These are phyloP conservation scores for Diaporthe citrichinensis DNA, from an alignment of 2,329 filamentous ascomycete species.

Conservation along the genomic window DNA sequence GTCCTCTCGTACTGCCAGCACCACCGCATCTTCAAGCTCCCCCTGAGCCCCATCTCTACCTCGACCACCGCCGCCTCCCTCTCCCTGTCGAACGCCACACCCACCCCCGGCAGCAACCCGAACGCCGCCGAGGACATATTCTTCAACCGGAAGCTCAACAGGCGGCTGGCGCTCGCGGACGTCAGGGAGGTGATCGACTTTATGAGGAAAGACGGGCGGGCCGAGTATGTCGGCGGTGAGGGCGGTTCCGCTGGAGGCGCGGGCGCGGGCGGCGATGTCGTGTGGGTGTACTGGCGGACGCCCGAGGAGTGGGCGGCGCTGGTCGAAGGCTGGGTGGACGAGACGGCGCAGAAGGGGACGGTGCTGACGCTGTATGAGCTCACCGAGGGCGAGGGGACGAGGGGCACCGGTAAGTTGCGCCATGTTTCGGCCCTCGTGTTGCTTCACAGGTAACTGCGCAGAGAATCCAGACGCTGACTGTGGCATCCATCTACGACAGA, in stretches of 20 bases:
- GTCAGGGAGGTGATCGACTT: slow-evolving; percentile 71
- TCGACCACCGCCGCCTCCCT: slow-evolving; percentile 68
- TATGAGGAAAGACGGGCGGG: slow-evolving; percentile 71
- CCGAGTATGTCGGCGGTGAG: slow-evolving; percentile 72
- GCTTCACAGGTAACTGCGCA: not conserved
- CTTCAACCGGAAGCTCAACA: slow-evolving; percentile 67
- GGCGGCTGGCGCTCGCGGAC: slow-evolving; percentile 65
- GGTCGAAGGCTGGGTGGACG: slow-evolving; percentile 86
- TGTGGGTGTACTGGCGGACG: slow-evolving; percentile 87
- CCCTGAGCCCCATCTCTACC: slow-evolving; percentile 62
- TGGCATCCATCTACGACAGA: slow-evolving; percentile 63
- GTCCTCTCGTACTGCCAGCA: slow-evolving; percentile 87
- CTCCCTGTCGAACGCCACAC: slow-evolving; percentile 40
- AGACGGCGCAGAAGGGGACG: slow-evolving; percentile 87
- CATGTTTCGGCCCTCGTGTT: slow-evolving; percentile 19
- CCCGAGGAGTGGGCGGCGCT: slow-evolving; percentile 91
- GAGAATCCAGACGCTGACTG: not conserved
- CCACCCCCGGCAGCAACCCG: not conserved
- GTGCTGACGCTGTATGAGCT: slow-evolving; percentile 96
- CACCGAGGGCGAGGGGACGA: slow-evolving; percentile 85
- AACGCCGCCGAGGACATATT: slow-evolving; percentile 64
- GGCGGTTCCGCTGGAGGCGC: slow-evolving; percentile 46
- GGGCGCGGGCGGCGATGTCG: slow-evolving; percentile 62
- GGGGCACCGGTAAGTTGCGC: slow-evolving; percentile 70
- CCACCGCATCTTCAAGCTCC: slow-evolving; percentile 82